A percentile compares a stretch with the other conserved stretches of the same genome.
These are phyloP conservation scores for Cymbidium sinense DNA, from an alignment of 106 monocot genomes.

Conservation along the genomic window DNA sequence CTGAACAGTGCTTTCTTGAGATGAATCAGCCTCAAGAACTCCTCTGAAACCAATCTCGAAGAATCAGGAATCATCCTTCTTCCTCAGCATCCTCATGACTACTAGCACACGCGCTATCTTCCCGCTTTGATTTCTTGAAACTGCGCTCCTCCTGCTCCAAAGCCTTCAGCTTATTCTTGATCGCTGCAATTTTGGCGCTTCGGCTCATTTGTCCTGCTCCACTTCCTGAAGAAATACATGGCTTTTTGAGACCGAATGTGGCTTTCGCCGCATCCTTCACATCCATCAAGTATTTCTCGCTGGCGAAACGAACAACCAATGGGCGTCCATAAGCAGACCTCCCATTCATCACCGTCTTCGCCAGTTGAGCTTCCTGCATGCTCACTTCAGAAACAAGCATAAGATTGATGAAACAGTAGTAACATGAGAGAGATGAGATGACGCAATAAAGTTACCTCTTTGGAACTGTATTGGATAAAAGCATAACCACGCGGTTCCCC, in stretches of 20 bases:
- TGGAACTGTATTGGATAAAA: constrained; percentile 76
- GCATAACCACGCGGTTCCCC: constrained; percentile 96
- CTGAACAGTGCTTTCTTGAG: no score
- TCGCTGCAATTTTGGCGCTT: constrained; percentile 71
- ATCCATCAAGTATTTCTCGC: constrained; percentile 47
- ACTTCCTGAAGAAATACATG: constrained; percentile 12
- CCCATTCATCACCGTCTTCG: constrained; percentile 86
- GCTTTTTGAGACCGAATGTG: constrained; percentile 26
- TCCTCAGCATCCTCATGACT: not conserved
- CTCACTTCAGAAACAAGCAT: constrained; percentile 84
- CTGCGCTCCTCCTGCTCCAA: constrained; percentile 53
- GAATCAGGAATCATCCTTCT: not conserved
- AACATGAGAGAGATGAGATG: not conserved
- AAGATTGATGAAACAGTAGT: constrained; percentile 17
- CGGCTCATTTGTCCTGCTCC: constrained; percentile 32
- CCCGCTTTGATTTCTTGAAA: constrained; percentile 44
- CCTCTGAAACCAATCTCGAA: not conserved
- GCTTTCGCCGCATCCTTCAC: constrained; percentile 9
- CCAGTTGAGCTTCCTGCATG: constrained; percentile 87
- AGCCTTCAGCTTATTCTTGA: constrained; percentile 70
- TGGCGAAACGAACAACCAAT: constrained; percentile 75
- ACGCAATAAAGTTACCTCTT: constrained; percentile 54
- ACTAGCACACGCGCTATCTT: not conserved
- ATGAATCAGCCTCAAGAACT: no score
- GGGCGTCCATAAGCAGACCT: constrained; percentile 70